These are phyloP conservation scores for Aspergillus aculeatus DNA, from an alignment of 2,329 filamentous ascomycete species.

Conservation along the genomic window DNA sequence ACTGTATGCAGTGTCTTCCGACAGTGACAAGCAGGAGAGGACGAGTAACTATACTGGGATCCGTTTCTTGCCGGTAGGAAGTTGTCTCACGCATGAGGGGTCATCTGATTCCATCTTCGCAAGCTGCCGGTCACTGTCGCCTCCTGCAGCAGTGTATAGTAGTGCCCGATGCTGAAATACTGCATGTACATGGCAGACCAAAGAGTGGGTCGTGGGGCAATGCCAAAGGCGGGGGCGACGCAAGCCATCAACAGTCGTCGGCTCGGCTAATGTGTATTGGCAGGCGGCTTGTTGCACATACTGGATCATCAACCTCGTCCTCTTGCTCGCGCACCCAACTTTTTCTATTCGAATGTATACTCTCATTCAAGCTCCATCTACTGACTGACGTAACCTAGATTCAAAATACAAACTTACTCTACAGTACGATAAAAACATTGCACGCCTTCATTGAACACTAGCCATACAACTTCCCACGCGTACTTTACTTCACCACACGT, in stretches of 20 bases:
- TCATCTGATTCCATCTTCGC: slow-evolving; percentile 23
- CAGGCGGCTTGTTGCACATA: too few species aligned
- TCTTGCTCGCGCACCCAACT: too few species aligned
- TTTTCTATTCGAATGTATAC: too few species aligned
- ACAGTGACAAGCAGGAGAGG: neutral
- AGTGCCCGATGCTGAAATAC: too few species aligned
- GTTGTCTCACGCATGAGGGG: slow-evolving; percentile 20
- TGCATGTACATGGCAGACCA: neutral
- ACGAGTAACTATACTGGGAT: slow-evolving; percentile 31
- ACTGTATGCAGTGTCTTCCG: neutral
- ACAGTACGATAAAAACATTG: too few species aligned
- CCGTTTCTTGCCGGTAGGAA: slow-evolving; percentile 34
- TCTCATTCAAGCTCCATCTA: too few species aligned
- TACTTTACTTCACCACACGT: neutral
- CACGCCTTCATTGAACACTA: too few species aligned
- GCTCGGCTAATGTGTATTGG: neutral
- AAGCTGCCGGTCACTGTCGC: too few species aligned
- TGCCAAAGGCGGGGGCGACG: neutral
- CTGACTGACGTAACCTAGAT: too few species aligned
- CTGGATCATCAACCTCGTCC: too few species aligned
- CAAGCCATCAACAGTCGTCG: neutral
- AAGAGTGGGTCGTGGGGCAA: neutral
- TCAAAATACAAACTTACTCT: too few species aligned
- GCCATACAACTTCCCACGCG: neutral
- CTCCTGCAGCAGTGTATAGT: too few species aligned